A percentile compares a stretch with the other conserved stretches of the same genome.
Evolutionary conservation across 1,139 yeast species (phyloP).

Genomic region (Kluyveromyces sp.): DNA sequence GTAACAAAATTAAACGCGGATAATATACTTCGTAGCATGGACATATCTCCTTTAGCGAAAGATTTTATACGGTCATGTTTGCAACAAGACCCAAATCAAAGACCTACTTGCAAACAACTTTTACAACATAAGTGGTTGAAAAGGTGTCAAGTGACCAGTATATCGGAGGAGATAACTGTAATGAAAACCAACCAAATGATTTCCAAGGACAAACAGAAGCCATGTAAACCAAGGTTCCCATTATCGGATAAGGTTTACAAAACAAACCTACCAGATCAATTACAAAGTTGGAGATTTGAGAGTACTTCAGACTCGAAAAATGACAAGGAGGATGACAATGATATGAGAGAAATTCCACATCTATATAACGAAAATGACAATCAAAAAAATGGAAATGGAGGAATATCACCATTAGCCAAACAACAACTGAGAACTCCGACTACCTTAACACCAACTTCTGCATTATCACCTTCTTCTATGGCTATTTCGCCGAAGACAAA

Average conservation of each 20-base stretch:
- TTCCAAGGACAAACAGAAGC: conserved; percentile 12
- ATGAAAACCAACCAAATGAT: conserved; percentile 19
- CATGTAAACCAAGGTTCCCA: conserved; percentile 26
- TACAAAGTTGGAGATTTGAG: conserved; percentile 22
- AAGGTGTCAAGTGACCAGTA: conserved; percentile 10
- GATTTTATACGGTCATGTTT: conserved; percentile 56
- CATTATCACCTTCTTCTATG: conserved; percentile 4
- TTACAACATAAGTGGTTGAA: conserved; percentile 42
- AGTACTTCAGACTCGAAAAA: not conserved
- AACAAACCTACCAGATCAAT: conserved; percentile 8
- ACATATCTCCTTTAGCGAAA: conserved; percentile 44
- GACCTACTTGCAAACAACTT: conserved; percentile 43
- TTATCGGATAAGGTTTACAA: conserved; percentile 27
- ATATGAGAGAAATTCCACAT: conserved; percentile 1
- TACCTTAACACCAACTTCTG: conserved; percentile 1
- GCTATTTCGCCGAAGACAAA: conserved; percentile 4
- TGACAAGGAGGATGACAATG: not conserved
- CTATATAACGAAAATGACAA: not conserved
- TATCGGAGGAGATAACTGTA: conserved; percentile 28
- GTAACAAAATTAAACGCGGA: conserved; percentile 72
- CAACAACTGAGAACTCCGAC: not conserved
- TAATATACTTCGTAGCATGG: conserved; percentile 31
- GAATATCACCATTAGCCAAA: not conserved
- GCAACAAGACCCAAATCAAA: conserved; percentile 44
- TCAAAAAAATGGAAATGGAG: not conserved